Evolutionary conservation across 225 moss, liverwort and hornwort species (phyloP).

Genomic region (Pseudoscleropodium purum): DNA sequence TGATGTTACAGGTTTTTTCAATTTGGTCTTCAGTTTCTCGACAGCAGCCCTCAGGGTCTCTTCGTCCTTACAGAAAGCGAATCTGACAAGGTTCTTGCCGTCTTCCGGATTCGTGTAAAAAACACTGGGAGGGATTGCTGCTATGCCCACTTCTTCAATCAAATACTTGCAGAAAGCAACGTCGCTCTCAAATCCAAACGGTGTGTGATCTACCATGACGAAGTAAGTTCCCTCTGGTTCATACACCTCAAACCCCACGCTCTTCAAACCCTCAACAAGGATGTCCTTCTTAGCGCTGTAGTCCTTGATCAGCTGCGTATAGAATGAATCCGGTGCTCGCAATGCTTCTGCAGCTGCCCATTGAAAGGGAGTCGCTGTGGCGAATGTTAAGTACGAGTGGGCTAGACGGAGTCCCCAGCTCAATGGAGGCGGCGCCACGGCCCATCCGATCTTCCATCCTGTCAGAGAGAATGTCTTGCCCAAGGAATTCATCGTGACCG

Average conservation of each 20-base stretch:
- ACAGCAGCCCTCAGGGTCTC: slow-evolving; percentile 65
- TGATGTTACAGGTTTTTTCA: slow-evolving; percentile 32
- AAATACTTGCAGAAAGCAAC: slow-evolving; percentile 85
- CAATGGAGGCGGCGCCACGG: slow-evolving; percentile 83
- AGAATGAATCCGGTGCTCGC: slow-evolving; percentile 76
- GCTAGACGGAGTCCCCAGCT: slow-evolving; percentile 77
- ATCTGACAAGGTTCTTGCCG: slow-evolving; percentile 83
- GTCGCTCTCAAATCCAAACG: slow-evolving; percentile 83
- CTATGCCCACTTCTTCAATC: slow-evolving; percentile 93
- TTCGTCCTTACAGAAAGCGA: slow-evolving; percentile 96
- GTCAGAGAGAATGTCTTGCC: slow-evolving; percentile 96
- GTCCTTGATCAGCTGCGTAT: slow-evolving; percentile 49
- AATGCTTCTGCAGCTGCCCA: slow-evolving; percentile 86
- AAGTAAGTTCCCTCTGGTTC: slow-evolving; percentile 96
- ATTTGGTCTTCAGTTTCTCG: slow-evolving; percentile 55
- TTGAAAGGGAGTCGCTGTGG: slow-evolving; percentile 84
- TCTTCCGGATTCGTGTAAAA: slow-evolving; percentile 70
- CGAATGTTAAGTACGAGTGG: slow-evolving; percentile 81
- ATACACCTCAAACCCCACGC: slow-evolving; percentile 83
- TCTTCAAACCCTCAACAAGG: slow-evolving; percentile 78
- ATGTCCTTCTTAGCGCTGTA: slow-evolving; percentile 66
- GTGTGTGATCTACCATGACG: slow-evolving; percentile 92
- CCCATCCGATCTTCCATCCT: slow-evolving; percentile 99
- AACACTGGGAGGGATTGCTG: slow-evolving; percentile 87
- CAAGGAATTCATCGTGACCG: slow-evolving; percentile 88